A percentile compares a stretch with the other conserved stretches of the same genome.
phyloP scores from a whole-genome alignment of 306 rosid species.

The Gastrolobium villosum region DNA sequence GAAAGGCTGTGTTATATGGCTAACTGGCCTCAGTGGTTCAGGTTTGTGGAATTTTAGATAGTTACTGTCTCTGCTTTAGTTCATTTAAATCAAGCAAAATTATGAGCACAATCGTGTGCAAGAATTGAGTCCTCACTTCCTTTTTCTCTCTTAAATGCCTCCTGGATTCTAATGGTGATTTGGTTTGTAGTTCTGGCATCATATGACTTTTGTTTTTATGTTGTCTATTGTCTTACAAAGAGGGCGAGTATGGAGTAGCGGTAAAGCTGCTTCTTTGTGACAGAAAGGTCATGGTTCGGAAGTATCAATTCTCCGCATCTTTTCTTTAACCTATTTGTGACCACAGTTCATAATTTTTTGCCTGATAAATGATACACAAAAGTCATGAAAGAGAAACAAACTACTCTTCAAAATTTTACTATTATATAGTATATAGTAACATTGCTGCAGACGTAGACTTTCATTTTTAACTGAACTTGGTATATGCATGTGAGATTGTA shows the following conservation, averaged over 20 bases:
- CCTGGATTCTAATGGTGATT: conserved; percentile 36
- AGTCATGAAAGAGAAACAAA: conserved; percentile 6
- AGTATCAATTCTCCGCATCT: not conserved
- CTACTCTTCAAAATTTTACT: conserved; percentile 16
- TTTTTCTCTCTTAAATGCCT: not conserved
- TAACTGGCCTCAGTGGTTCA: conserved; percentile 99
- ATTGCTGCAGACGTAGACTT: not conserved
- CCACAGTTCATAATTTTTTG: not conserved
- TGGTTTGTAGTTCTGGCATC: conserved; percentile 18
- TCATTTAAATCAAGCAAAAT: conserved; percentile 33
- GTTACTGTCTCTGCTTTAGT: conserved; percentile 31
- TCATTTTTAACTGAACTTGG: conserved; percentile 16
- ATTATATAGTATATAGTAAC: not conserved
- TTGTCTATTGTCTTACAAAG: conserved; percentile 16
- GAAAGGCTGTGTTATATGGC: conserved; percentile 97
- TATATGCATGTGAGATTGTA: conserved; percentile 22
- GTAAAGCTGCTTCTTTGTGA: too few relatives aligned
- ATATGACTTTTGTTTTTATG: not conserved
- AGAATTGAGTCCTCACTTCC: not conserved
- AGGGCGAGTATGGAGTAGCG: too few relatives aligned
- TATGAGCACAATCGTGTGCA: conserved; percentile 9
- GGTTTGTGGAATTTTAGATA: conserved; percentile 64
- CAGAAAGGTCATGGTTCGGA: too few relatives aligned
- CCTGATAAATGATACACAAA: conserved; percentile 16
- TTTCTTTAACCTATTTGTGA: conserved; percentile 2